Evolutionary conservation across 106 monocot genomes (phyloP), one percentile per base, ranked within the genome.

Genomic region (Dendrobium officinale): DNA sequence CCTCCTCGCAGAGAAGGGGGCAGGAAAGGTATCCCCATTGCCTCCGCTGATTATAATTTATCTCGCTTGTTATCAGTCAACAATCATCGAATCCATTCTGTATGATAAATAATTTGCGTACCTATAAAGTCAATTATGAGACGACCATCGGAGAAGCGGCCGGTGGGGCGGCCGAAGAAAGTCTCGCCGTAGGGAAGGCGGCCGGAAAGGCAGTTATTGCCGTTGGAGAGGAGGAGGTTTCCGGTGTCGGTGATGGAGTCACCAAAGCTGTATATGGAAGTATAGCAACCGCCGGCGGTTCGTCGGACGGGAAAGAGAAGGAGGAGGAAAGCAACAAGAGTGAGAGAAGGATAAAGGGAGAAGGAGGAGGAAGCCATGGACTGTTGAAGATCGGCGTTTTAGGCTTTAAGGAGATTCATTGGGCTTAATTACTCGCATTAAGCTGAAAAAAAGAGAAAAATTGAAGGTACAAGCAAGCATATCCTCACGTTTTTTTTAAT

Each of bases 161-260:
- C 90, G 40, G 84, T 88, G 42, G 92, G 92, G 58, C 29, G 86
- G 31, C 40, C 66, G 83, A 90, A 93, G 83, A 75, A 88, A 9
- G 92, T 88, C 81, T 79, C 64, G 33, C 92, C 92, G 58, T 83
- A 88, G 7, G 90, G 92, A 15, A 26, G 77, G 8, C 10, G 2
- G 40, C 11, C 51, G 61, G 48, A 18, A 2, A 41, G n/a, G 6
- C 1, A 3, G 27, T 15, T 0, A 37, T 4, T 20, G 47, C 48
- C 6, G 27, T 4, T 18, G 75, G 59, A 67, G 73, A 9, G 20
- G 29, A 83, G 61, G 0, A 49, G 16, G 79, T 92, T 92, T 1
- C 88, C 92, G 43, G 83, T 83, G 82, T 92, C 90, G 9, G 80
- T 58, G 19, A 88, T 67, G 1, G 92, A 92, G 80, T 92, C 92